Base-by-base conservation (phyloP, 2,329 filamentous ascomycete species). In the Aspergillus texensis region DNA sequence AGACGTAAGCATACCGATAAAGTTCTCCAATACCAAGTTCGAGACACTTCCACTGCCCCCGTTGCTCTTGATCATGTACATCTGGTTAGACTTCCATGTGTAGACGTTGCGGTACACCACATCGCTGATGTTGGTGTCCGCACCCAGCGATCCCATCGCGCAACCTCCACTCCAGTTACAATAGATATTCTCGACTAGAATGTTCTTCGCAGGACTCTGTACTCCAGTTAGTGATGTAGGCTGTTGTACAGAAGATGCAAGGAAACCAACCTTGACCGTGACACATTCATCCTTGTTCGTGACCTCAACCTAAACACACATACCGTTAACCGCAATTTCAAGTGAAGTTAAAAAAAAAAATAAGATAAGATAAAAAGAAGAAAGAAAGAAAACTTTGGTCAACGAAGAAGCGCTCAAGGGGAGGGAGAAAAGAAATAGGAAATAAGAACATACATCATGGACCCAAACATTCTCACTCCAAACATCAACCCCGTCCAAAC, bases 231-330 rank as follows among this genome's bases (percentile, higher is more conserved):
- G 11, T 12, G 10, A 45, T 19, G 6, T 26, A 48, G 3, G 16
- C 24, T 8, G 6, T 24, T 24, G 12, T 48, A 8, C 24, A n/a
- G 28, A 9, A 24, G 1, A 14, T 30, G 1, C 19, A 2, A 19
- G 6, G 50, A 36, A 28, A 60, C 70, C 70, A 68, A 75, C 74
- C 73, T 85, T 87, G 64, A 86, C 82, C 2, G 84, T 86, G 0
- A 87, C 84, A 70, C 85, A 87, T 70, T 88, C 86, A 70, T 88
- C 85, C 73, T 86, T 87, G 80, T 88, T 88, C 28, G 86, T 86
- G 6, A 88, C 85, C 77, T 84, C 83, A 50, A 88, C 74, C 70
- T 76, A 34, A 32, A 34, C 48, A 10, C 28, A 34, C 24, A 46
- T 52, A n/a, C 4, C 48, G 9, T 52, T 34, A 52, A 10, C 19